Evolutionary conservation across 306 rosid species (phyloP).

Genomic region (Begonia fuchsioides): DNA sequence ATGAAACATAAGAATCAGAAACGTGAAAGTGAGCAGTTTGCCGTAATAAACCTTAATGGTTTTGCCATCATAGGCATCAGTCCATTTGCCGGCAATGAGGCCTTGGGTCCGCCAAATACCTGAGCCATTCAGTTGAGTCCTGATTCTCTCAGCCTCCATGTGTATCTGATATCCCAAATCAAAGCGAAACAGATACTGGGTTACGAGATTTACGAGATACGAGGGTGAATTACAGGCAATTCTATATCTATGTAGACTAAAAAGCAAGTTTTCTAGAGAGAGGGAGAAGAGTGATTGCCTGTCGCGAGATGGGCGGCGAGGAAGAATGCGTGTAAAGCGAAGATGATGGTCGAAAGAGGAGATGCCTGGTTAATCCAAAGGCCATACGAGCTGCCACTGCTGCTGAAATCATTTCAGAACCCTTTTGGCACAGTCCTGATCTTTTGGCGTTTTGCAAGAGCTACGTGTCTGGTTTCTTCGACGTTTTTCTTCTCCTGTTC

Average conservation of each 20-base stretch:
- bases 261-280: not conserved
- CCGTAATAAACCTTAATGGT: conserved; percentile 44
- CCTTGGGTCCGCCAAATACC: conserved; percentile 78
- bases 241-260: not conserved
- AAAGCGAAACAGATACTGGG: not conserved
- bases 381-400: conserved; percentile 8
- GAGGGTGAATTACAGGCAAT: not conserved
- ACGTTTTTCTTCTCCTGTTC: no score
- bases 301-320: conserved; percentile 21
- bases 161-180: conserved; percentile 41
- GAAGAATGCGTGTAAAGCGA: conserved; percentile 17
- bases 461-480: no score
- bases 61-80: conserved; percentile 70
- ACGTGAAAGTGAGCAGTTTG: not conserved
- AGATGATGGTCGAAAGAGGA: conserved; percentile 1
- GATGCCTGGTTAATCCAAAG: not conserved
- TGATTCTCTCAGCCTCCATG: conserved; percentile 32
- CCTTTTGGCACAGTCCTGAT: no score
- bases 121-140: conserved; percentile 46
- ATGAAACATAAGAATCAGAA: not conserved
- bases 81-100: conserved; percentile 90
- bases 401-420: conserved; percentile 1
- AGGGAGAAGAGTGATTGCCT: conserved; percentile 18
- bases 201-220: not conserved
- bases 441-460: no score